Conservation (phyloP, 805 yeast species). For the Wickerhamomyces bovis region DNA sequence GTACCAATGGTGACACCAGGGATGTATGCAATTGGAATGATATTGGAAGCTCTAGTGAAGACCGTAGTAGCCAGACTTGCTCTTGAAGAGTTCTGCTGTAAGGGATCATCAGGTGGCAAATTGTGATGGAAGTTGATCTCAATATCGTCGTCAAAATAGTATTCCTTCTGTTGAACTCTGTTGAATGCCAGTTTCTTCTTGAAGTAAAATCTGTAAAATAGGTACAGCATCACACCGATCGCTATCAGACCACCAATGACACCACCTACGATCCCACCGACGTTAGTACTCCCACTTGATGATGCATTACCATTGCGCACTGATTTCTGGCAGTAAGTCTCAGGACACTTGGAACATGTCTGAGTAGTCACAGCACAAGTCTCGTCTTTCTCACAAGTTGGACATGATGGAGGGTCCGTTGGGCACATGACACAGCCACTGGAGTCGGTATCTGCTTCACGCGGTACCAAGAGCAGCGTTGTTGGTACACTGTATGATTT, state of each 20-base stretch:
- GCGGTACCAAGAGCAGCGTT: not conserved
- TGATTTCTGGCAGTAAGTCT: constrained; percentile 38
- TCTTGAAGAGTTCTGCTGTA: constrained; percentile 24
- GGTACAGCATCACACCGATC: constrained; percentile 34
- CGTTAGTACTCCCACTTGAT: constrained; percentile 19
- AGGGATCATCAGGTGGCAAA: constrained; percentile 22
- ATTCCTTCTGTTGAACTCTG: constrained; percentile 25
- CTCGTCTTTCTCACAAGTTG: constrained; percentile 45
- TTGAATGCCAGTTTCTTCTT: constrained; percentile 27
- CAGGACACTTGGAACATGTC: constrained; percentile 54
- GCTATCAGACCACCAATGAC: constrained; percentile 57
- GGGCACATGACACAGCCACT: constrained; percentile 37
- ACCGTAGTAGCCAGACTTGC: constrained; percentile 51
- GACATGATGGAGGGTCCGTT: constrained; percentile 40
- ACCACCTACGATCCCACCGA: constrained; percentile 70
- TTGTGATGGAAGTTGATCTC: constrained; percentile 24
- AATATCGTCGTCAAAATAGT: constrained; percentile 23
- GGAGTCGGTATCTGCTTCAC: constrained; percentile 8
- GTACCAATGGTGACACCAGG: constrained; percentile 79
- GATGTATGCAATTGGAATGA: constrained; percentile 86
- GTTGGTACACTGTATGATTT: not conserved
- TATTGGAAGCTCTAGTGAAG: constrained; percentile 76
- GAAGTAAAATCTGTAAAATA: constrained; percentile 39
- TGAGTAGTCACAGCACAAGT: constrained; percentile 50
- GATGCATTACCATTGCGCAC: constrained; percentile 9